phyloP scores from a whole-genome alignment of 1,284 basidiomycete species.

The Termitomyces sp. region DNA sequence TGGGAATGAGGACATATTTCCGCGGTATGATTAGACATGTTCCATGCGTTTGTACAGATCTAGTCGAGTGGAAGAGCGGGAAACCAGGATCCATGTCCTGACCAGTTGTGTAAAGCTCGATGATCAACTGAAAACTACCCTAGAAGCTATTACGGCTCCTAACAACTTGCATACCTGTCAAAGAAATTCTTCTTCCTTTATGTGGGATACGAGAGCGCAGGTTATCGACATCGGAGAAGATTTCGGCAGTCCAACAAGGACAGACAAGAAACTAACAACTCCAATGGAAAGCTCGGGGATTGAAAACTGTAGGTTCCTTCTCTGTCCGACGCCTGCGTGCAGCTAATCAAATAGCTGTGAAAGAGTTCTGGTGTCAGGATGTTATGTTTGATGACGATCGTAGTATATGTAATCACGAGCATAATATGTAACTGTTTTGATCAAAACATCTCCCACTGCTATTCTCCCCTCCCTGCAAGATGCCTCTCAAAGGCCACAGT shows the following conservation, averaged over 20 bases:
- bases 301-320: not conserved
- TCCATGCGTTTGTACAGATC: not conserved
- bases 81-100: not conserved
- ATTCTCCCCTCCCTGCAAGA: slow-evolving; percentile 2
- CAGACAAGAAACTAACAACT: not conserved
- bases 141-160: not conserved
- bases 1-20: not conserved
- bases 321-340: not conserved
- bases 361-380: not conserved
- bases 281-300: not conserved
- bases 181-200: not conserved
- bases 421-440: not conserved
- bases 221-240: not conserved
- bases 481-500: slow-evolving; percentile 13
- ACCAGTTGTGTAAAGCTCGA: not conserved
- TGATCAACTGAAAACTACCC: not conserved
- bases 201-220: not conserved
- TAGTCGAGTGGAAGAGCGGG: not conserved
- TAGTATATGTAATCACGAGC: not conserved
- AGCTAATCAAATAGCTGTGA: not conserved
- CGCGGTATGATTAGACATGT: not conserved
- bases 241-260: not conserved
- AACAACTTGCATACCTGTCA: not conserved
- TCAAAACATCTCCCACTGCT: not conserved
- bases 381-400: not conserved